Percentiles rank a stretch among this genome's conserved stretches.
Evolutionary conservation across 2,329 filamentous ascomycete genomes (phyloP).

Genomic region (Ceratocystis lukuohia): DNA sequence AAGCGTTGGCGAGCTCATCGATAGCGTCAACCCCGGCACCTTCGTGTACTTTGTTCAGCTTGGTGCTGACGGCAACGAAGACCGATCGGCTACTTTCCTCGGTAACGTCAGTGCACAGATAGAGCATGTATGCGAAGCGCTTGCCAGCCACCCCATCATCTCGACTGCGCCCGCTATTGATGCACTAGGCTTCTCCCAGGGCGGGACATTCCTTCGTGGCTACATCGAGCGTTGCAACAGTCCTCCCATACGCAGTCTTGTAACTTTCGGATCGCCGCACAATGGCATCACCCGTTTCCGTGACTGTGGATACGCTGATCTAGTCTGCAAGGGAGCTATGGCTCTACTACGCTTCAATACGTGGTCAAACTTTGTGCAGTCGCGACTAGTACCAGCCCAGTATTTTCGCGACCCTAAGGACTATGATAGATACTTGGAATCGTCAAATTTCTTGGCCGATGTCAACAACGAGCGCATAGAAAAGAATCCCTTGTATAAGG

Average conservation of each 20-base stretch:
- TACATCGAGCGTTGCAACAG: constrained; percentile 78
- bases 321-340: constrained; percentile 69
- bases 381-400: constrained; percentile 75
- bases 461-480: constrained; percentile 78
- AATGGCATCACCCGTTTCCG: constrained; percentile 82
- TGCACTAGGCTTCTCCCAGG: constrained; percentile 88
- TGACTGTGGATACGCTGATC: constrained; percentile 56
- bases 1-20: constrained; percentile 55
- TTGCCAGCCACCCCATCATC: constrained; percentile 64
- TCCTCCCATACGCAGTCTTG: constrained; percentile 60
- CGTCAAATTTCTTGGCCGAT: constrained; percentile 82
- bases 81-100: constrained; percentile 76
- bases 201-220: constrained; percentile 86
- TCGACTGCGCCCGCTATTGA: constrained; percentile 73
- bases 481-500: constrained; percentile 64
- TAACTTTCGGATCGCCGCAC: constrained; percentile 85
- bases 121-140: constrained; percentile 59
- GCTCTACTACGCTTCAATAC: constrained; percentile 65
- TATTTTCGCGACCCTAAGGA: constrained; percentile 70
- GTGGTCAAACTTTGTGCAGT: constrained; percentile 68
- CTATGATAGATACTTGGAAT: constrained; percentile 58
- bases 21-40: constrained; percentile 64
- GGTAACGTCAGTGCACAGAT: constrained; percentile 79
- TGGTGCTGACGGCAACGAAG: constrained; percentile 48
- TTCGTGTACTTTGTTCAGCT: constrained; percentile 70